phyloP scores from a whole-genome alignment of 306 rosid species.

The Cicer judaicum region DNA sequence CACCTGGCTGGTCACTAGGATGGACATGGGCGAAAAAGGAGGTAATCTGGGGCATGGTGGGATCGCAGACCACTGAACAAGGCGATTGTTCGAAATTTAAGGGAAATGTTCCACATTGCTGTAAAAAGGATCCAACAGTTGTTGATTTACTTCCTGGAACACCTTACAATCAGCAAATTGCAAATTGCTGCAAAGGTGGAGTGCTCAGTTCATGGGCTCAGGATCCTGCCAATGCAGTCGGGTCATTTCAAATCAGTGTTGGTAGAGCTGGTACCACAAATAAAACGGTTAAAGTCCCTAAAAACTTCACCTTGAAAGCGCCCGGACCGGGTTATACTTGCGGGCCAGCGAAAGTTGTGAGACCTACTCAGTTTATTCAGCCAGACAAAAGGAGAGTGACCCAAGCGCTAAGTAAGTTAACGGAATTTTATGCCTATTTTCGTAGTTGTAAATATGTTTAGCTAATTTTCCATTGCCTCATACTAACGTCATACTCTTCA shows the following conservation, averaged over 20 bases:
- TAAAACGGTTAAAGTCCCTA: constrained; percentile 69
- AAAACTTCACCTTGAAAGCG: constrained; percentile 76
- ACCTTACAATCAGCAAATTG: constrained; percentile 78
- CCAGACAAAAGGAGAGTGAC: constrained; percentile 80
- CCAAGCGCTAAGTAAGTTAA: constrained; percentile 78
- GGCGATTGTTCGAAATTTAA: constrained; percentile 89
- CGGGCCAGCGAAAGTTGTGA: constrained; percentile 65
- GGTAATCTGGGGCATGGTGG: constrained; percentile 84
- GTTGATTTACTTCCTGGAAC: constrained; percentile 88
- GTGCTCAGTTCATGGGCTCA: constrained; percentile 82
- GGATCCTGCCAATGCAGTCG: constrained; percentile 66
- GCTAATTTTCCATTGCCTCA: background rate
- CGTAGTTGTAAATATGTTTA: background rate
- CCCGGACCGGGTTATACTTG: constrained; percentile 96
- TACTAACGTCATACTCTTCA: background rate
- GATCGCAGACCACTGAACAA: constrained; percentile 83
- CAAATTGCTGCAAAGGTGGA: constrained; percentile 97
- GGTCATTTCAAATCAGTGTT: constrained; percentile 81
- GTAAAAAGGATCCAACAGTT: constrained; percentile 69
- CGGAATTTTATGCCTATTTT: constrained; percentile 16
- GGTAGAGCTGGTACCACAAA: constrained; percentile 82
- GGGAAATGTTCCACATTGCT: constrained; percentile 67
- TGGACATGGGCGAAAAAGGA: constrained; percentile 95
- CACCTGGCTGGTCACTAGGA: constrained; percentile 84
- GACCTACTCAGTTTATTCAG: constrained; percentile 55